These are phyloP conservation scores for Furcasterigmium furcatum DNA, from an alignment of 2,329 filamentous ascomycete genomes.

Conservation along the genomic window DNA sequence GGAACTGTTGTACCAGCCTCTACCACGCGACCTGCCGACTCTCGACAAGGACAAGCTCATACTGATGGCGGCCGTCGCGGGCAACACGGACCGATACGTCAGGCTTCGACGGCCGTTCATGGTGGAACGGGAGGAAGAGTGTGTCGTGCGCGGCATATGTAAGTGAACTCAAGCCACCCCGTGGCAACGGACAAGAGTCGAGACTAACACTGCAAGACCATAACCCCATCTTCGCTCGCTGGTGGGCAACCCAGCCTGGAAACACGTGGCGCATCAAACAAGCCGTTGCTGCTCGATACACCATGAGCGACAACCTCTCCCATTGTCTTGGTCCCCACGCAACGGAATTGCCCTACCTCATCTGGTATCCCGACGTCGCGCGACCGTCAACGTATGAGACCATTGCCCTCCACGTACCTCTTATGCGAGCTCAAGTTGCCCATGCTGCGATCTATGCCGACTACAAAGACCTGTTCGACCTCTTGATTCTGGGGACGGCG, in stretches of 20 bases:
- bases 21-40: conserved; percentile 30
- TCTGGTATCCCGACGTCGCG: conserved; percentile 3
- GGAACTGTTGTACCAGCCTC: conserved; percentile 20
- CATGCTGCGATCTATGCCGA: not conserved
- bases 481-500: not conserved
- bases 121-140: conserved; percentile 18
- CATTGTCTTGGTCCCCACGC: not conserved
- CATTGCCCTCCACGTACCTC: not conserved
- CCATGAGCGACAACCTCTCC: conserved; percentile 25
- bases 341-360: not conserved
- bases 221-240: conserved; percentile 29
- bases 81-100: conserved; percentile 34
- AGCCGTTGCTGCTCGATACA: conserved; percentile 21
- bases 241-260: conserved; percentile 15
- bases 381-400: not conserved
- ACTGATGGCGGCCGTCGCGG: conserved; percentile 29
- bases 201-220: conserved; percentile 16
- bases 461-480: not conserved
- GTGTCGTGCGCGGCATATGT: conserved; percentile 27
- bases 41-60: conserved; percentile 34
- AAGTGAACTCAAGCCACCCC: not conserved
- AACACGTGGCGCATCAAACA: not conserved
- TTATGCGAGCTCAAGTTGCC: not conserved
- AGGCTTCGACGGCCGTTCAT: conserved; percentile 24
- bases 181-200: no score